A percentile compares a stretch with the other conserved stretches of the same genome.
phyloP scores from a whole-genome alignment of 2,329 filamentous ascomycete species.

The Aspergillus aculeatinus region DNA sequence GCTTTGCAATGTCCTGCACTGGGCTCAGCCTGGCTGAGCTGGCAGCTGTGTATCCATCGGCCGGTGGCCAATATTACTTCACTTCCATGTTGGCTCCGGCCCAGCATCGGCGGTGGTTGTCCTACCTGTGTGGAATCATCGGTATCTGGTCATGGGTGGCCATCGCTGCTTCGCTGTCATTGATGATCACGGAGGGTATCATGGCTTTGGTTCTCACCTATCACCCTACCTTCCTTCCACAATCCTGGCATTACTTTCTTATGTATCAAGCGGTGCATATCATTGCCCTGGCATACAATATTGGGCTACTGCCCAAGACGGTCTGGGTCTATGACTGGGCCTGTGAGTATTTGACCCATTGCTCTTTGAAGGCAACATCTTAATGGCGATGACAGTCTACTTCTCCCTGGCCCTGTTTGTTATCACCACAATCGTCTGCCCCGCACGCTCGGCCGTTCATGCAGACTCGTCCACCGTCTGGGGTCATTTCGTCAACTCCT shows the following conservation, averaged over 20 bases:
- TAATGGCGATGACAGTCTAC: conserved; percentile 10
- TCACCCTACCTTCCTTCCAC: conserved; percentile 17
- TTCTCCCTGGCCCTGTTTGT: conserved; percentile 22
- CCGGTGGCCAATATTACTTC: conserved; percentile 32
- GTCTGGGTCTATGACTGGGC: conserved; percentile 25
- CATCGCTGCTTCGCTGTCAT: conserved; percentile 20
- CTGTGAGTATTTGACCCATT: conserved; percentile 12
- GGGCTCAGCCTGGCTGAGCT: conserved; percentile 29
- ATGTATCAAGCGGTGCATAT: conserved; percentile 23
- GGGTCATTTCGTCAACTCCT: conserved; percentile 21
- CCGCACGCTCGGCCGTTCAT: conserved; percentile 15
- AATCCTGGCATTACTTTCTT: conserved; percentile 24
- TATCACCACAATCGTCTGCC: conserved; percentile 22
- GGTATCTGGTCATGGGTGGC: conserved; percentile 24
- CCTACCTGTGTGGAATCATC: conserved; percentile 22
- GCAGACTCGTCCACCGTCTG: conserved; percentile 19
- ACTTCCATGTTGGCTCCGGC: conserved; percentile 27
- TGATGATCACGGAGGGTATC: conserved; percentile 19
- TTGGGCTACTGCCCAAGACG: conserved; percentile 21
- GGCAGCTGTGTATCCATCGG: conserved; percentile 30
- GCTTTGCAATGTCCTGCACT: conserved; percentile 21
- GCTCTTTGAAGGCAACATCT: neutral
- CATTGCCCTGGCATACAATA: conserved; percentile 18
- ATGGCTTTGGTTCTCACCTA: conserved; percentile 25
- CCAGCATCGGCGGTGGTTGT: conserved; percentile 23